phyloP scores from a whole-genome alignment of 768 basidiomycete species.

The Dioszegia hungarica region DNA sequence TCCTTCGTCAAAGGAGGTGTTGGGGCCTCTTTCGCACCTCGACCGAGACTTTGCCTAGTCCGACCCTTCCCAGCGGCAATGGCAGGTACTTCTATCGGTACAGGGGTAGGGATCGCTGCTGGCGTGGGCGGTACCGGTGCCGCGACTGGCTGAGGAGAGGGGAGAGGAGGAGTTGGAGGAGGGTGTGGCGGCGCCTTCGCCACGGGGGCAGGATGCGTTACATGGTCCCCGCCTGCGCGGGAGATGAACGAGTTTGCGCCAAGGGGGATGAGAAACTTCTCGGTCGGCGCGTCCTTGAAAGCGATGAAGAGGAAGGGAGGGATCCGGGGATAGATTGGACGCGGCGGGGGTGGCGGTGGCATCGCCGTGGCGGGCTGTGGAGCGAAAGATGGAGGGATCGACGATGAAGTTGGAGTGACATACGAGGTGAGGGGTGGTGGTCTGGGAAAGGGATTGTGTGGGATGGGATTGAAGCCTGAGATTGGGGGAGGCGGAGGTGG shows the following conservation, averaged over 20 bases:
- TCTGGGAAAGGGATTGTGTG: no score
- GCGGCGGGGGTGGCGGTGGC: conserved; percentile 20
- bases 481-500: not conserved
- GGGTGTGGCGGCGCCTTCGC: not conserved
- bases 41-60: no score
- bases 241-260: conserved; percentile 29
- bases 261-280: conserved; percentile 36
- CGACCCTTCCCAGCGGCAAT: no score
- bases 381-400: not conserved
- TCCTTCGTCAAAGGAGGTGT: no score
- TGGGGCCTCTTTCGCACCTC: no score
- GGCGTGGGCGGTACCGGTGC: not conserved
- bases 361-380: not conserved
- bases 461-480: not conserved
- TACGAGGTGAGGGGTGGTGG: no score
- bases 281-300: conserved; percentile 36
- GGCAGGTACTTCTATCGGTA: no score
- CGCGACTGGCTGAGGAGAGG: no score
- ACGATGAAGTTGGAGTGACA: no score
- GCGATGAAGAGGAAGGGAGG: conserved; percentile 36
- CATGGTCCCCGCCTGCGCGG: conserved; percentile 29
- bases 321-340: conserved; percentile 26
- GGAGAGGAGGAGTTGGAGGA: not conserved
- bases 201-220: conserved; percentile 16
- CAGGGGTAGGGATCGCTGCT: conserved; percentile 10